Percentiles rank a stretch among this genome's conserved stretches.
Conservation (phyloP, 495 filamentous ascomycete genomes). For the Penicillium egyptiacum region DNA sequence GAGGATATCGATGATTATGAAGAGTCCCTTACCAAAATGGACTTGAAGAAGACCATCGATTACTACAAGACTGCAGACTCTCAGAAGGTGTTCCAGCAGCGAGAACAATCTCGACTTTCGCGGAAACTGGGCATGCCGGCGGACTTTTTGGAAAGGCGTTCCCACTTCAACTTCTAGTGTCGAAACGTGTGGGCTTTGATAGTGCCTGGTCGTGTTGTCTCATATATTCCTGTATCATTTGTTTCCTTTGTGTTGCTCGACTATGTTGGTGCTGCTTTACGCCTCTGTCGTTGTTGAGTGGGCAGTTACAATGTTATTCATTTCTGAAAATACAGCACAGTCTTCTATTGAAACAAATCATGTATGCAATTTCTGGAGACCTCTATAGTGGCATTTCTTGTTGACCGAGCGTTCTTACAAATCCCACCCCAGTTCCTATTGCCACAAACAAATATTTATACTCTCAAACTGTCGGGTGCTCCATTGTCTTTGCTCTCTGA, state of each 20-base stretch:
- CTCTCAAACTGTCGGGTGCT: conserved; percentile 1
- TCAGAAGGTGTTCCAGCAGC: neutral
- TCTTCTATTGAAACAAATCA: neutral
- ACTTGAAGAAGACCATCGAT: neutral
- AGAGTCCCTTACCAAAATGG: neutral
- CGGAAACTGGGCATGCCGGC: neutral
- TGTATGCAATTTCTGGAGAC: neutral
- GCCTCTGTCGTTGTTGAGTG: neutral
- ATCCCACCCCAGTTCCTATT: neutral
- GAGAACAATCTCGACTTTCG: neutral
- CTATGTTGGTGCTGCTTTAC: neutral
- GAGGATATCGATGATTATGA: neutral
- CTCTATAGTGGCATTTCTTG: neutral
- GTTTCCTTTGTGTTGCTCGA: neutral
- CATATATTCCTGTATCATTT: neutral
- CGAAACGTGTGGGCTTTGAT: neutral
- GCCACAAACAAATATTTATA: neutral
- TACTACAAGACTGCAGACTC: conserved; percentile 6
- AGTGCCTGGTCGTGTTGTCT: neutral
- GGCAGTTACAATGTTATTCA: neutral
- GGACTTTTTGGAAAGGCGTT: conserved; percentile 2
- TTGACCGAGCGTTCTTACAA: neutral
- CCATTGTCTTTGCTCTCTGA: neutral
- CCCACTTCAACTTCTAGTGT: neutral
- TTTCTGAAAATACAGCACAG: neutral